phyloP scores from a whole-genome alignment of 1,284 basidiomycete species.

The Moesziomyces globuligerus region DNA sequence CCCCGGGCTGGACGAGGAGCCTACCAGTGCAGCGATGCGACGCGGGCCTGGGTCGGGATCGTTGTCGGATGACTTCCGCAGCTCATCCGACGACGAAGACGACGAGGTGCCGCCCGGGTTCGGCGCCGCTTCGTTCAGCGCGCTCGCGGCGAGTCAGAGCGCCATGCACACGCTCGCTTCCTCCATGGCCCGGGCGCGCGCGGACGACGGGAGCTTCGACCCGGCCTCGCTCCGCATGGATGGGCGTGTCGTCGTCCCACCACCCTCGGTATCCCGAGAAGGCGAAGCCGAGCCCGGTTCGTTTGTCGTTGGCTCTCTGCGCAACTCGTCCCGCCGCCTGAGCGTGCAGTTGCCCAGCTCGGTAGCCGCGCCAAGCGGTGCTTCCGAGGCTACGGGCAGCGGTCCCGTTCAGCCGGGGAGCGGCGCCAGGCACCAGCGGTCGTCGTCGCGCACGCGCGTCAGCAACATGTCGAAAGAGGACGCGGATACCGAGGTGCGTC shows the following conservation, averaged over 20 bases:
- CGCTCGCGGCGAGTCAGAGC: constrained; percentile 48
- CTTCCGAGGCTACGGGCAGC: constrained; percentile 3
- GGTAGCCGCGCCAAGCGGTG: constrained; percentile 8
- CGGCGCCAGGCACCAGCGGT: constrained; percentile 18
- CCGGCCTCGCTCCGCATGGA: constrained; percentile 58
- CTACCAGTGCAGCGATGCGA: neutral
- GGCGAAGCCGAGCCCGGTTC: constrained; percentile 22
- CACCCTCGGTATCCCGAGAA: constrained; percentile 20
- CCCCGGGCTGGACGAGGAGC: constrained; percentile 29
- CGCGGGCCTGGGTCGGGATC: constrained; percentile 24
- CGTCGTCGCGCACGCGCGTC: constrained; percentile 46
- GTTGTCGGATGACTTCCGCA: constrained; percentile 35
- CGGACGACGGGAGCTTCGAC: constrained; percentile 47
- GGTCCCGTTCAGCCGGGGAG: constrained; percentile 2
- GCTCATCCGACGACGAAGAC: constrained; percentile 40
- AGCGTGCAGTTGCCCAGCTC: constrained; percentile 32
- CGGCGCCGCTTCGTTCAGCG: constrained; percentile 54
- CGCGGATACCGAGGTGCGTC: constrained; percentile 40
- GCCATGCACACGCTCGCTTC: constrained; percentile 40
- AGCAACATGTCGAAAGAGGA: constrained; percentile 48
- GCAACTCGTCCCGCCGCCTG: constrained; percentile 39
- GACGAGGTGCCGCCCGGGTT: constrained; percentile 40
- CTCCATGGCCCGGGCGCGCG: constrained; percentile 32
- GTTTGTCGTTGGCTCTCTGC: constrained; percentile 40
- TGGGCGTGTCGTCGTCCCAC: constrained; percentile 41